Percentiles rank a stretch among this genome's conserved stretches.
phyloP scores from a whole-genome alignment of 2,329 filamentous ascomycete genomes.

The Alternaria viburni region DNA sequence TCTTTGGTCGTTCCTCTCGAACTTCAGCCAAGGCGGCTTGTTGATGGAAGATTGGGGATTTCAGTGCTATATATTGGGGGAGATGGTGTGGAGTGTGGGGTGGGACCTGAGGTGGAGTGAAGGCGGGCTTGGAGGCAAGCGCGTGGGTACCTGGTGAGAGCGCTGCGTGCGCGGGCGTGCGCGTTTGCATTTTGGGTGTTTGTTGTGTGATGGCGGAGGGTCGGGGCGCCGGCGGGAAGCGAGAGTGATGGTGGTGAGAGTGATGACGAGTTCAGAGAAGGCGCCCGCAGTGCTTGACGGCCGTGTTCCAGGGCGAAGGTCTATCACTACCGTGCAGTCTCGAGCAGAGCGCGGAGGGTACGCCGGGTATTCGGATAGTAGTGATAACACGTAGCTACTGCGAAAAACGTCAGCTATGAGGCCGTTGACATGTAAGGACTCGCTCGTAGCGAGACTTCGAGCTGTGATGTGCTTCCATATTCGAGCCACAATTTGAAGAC shows the following conservation, averaged over 20 bases:
- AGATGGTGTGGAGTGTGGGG: neutral
- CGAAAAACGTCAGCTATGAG: neutral
- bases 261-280: neutral
- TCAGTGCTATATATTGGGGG: neutral
- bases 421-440: neutral
- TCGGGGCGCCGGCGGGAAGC: neutral
- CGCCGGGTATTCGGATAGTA: neutral
- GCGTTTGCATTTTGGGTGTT: neutral
- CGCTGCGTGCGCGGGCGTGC: neutral
- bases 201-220: neutral
- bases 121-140: neutral
- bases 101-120: neutral
- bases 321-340: neutral
- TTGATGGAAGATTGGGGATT: neutral
- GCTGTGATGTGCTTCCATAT: neutral
- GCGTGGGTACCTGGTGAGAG: neutral
- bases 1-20: conserved; percentile 1
- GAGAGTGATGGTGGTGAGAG: neutral
- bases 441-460: neutral
- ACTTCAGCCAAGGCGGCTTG: neutral
- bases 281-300: neutral
- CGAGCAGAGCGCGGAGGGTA: neutral
- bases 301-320: neutral
- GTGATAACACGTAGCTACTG: neutral
- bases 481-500: neutral